phyloP scores from a whole-genome alignment of 139 green algal genomes.

The Chlamydomonas incerta region DNA sequence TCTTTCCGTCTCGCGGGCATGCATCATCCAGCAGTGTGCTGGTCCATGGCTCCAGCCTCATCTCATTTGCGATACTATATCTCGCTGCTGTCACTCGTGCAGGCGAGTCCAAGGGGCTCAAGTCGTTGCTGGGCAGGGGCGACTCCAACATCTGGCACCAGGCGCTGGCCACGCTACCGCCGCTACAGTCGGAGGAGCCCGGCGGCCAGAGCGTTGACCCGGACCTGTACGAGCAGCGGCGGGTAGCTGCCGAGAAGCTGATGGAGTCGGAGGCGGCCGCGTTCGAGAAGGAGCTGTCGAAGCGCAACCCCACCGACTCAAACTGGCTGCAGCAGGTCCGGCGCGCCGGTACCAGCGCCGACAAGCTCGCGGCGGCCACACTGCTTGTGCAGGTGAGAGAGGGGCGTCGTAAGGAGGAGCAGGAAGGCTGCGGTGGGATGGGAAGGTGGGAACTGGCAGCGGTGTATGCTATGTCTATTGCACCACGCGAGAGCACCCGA shows the following conservation, averaged over 20 bases:
- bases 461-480: no score
- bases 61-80: background rate
- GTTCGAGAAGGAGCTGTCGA: conserved; percentile 71
- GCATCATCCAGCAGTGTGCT: no score
- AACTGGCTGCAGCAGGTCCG: conserved; percentile 86
- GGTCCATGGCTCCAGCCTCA: no score
- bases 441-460: no score
- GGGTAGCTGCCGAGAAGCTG: conserved; percentile 49
- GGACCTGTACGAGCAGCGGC: conserved; percentile 32
- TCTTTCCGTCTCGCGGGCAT: no score
- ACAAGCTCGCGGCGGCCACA: conserved; percentile 89
- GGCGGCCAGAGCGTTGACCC: conserved; percentile 19
- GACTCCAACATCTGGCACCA: conserved; percentile 78
- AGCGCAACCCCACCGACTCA: conserved; percentile 65
- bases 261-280: conserved; percentile 66
- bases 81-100: background rate
- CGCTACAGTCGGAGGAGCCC: background rate
- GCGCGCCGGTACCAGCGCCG: conserved; percentile 74
- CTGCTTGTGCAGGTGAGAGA: conserved; percentile 83
- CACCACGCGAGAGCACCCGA: no score
- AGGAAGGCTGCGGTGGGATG: no score
- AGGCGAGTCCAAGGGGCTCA: conserved; percentile 54
- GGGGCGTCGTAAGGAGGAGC: no score
- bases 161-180: conserved; percentile 58
- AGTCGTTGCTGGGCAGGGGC: conserved; percentile 67